Percentiles rank a stretch among this genome's conserved stretches.
Evolutionary conservation across 1,284 basidiomycete species (phyloP).

Genomic region (Cutaneotrichosporon mucoides): DNA sequence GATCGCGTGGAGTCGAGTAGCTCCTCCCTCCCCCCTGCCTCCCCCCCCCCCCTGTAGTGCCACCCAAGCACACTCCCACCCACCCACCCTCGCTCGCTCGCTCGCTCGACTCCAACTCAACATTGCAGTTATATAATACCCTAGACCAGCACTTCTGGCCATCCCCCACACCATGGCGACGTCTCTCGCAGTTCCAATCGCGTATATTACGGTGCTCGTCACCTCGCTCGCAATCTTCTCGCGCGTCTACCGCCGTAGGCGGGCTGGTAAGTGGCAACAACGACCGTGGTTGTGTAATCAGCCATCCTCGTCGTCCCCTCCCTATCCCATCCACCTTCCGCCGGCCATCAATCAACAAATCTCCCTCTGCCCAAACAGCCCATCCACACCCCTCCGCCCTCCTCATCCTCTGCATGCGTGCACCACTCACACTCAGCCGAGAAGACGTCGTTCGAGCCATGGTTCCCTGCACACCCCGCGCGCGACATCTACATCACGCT

Average conservation of each 20-base stretch:
- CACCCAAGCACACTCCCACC: not conserved
- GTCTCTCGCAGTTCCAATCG: constrained; percentile 70
- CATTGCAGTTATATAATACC: not conserved
- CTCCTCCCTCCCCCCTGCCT: too few species aligned
- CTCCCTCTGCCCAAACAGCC: too few species aligned
- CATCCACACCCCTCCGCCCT: too few species aligned
- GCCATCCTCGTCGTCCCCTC: too few species aligned
- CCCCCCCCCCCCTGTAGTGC: too few species aligned
- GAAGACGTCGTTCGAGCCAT: constrained; percentile 63
- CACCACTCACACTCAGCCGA: constrained; percentile 53
- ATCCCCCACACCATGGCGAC: constrained; percentile 63
- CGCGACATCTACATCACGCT: constrained; percentile 87
- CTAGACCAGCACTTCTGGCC: not conserved
- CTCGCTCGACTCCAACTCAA: not conserved
- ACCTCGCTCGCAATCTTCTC: constrained; percentile 84
- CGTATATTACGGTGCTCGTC: constrained; percentile 83
- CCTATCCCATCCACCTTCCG: too few species aligned
- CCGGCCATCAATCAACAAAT: too few species aligned
- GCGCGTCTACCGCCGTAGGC: constrained; percentile 76
- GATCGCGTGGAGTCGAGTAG: too few species aligned
- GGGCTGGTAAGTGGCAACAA: constrained; percentile 59
- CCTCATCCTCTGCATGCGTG: too few species aligned
- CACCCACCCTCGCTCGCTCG: too few species aligned
- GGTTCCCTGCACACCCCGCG: constrained; percentile 82
- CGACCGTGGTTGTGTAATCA: not conserved